phyloP scores from a whole-genome alignment of 352 stramenopile genomes.

The Phytophthora pinifolia region DNA sequence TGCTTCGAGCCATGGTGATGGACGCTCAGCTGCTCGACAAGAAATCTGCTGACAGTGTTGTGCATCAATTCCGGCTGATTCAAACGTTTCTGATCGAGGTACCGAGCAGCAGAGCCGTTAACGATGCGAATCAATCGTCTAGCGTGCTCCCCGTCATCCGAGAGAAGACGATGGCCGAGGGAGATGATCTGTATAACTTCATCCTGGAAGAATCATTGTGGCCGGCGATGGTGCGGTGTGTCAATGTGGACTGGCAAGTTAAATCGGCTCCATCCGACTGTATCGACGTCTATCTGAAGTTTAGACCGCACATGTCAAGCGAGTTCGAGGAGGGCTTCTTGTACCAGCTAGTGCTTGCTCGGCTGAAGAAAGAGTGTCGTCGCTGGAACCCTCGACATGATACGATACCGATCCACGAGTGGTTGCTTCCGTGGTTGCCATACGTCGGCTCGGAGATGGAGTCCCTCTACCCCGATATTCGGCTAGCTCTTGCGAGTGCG shows the following conservation, averaged over 20 bases:
- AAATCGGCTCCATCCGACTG: constrained; percentile 39
- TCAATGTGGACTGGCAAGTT: constrained; percentile 67
- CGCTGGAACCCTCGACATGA: constrained; percentile 55
- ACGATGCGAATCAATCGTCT: constrained; percentile 5
- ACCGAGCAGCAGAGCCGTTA: constrained; percentile 14
- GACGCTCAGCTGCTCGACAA: constrained; percentile 43
- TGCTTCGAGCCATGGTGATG: constrained; percentile 50
- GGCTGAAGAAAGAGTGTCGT: constrained; percentile 72
- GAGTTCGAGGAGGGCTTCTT: constrained; percentile 61
- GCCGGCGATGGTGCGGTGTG: constrained; percentile 62
- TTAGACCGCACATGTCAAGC: constrained; percentile 51
- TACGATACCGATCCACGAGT: constrained; percentile 67
- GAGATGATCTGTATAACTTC: constrained; percentile 76
- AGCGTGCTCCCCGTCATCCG: constrained; percentile 67
- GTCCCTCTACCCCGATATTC: constrained; percentile 70
- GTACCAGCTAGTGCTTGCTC: constrained; percentile 59
- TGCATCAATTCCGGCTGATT: constrained; percentile 55
- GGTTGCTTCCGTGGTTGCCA: constrained; percentile 70
- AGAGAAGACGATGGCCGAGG: constrained; percentile 54
- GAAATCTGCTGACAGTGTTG: constrained; percentile 23
- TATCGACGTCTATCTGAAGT: constrained; percentile 43
- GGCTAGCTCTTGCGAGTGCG: constrained; percentile 53
- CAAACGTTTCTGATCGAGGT: constrained; percentile 66
- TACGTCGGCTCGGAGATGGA: constrained; percentile 48
- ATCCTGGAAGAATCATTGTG: constrained; percentile 78